Evolutionary conservation across 768 basidiomycete genomes (phyloP).

Genomic region (Leccinum truebloodii): DNA sequence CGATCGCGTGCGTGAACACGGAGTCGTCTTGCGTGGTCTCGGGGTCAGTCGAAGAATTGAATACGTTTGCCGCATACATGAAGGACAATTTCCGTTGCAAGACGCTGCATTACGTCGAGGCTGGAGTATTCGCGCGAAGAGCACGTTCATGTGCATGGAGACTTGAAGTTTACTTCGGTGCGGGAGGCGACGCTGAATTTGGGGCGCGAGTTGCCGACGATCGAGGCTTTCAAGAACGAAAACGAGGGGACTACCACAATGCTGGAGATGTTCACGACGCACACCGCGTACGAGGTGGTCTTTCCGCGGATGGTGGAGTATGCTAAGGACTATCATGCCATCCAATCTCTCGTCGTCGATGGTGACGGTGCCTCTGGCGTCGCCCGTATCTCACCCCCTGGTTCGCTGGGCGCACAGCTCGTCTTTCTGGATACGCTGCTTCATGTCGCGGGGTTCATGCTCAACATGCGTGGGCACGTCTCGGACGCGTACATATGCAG

Average conservation of each 20-base stretch:
- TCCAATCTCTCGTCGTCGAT: conserved; percentile 54
- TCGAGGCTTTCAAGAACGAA: conserved; percentile 31
- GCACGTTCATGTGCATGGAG: conserved; percentile 47
- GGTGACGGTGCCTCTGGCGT: conserved; percentile 49
- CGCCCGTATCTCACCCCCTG: conserved; percentile 49
- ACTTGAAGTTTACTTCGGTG: conserved; percentile 39
- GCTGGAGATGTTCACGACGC: conserved; percentile 53
- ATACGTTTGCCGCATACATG: conserved; percentile 42
- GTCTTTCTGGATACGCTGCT: conserved; percentile 68
- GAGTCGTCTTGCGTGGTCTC: conserved; percentile 57
- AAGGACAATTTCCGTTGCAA: conserved; percentile 39
- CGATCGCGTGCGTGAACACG: conserved; percentile 65
- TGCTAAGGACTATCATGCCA: conserved; percentile 54
- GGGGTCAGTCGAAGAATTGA: conserved; percentile 49
- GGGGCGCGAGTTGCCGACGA: conserved; percentile 34
- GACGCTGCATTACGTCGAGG: conserved; percentile 45
- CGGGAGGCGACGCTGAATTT: conserved; percentile 40
- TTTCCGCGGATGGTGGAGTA: conserved; percentile 73
- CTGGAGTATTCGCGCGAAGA: conserved; percentile 34
- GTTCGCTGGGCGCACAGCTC: conserved; percentile 47
- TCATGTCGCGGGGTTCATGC: conserved; percentile 70
- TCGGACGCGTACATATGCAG: conserved; percentile 67
- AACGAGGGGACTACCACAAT: conserved; percentile 6
- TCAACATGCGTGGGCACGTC: conserved; percentile 53
- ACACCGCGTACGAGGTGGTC: conserved; percentile 62